Base-by-base conservation (phyloP, 108 stramenopile genomes). In the Stephanodiscus minutulus region DNA sequence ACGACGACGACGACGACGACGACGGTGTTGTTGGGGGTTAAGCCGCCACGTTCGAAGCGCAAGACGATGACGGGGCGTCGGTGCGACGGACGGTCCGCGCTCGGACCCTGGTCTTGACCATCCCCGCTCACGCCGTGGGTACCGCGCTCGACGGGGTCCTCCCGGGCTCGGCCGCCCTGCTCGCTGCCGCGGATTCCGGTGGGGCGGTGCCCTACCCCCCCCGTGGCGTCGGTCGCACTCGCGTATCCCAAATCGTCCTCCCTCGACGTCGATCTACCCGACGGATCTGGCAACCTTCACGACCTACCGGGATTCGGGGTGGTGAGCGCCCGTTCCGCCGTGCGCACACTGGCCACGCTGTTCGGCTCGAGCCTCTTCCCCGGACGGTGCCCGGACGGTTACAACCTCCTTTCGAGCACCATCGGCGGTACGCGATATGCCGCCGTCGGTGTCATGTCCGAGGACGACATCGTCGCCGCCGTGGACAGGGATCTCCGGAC, bases 341-440 rank as follows among this genome's bases (percentile, higher is more conserved):
- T 89, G 3, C 85, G 98, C 50, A 94, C 93, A 21, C 63, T 98
- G 56, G 98, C 97, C 54, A 97, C 96, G 17, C 72, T 98, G 35
- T 98, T 97, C 96, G 82, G 79, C 13, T 96, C 96, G 20, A 86
- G 89, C n/a, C 88, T 97, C 0, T 98, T 98, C 79, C 97, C 97
- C 13, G 94, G 91, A 21, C 83, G 98, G 12, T 88, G 88, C 17
- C 98, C 98, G 9, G 57, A 77, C 13, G 92, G 88, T 25, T 95
- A 96, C 86, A 79, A 94, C 55, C 67, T 98, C 48, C 81, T 98
- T 8, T 82, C 97, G 63, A 97, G 85, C 74, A 97, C 96, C 83
- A 97, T 98, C 79, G 98, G 98, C 39, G 98, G 98, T 21, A 88
- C 96, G 24, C 88, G 92, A 17, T 97, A 98, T 85, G 56, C 77